Evolutionary conservation across 2,329 filamentous ascomycete genomes (phyloP).

Genomic region (Cordyceps militaris): DNA sequence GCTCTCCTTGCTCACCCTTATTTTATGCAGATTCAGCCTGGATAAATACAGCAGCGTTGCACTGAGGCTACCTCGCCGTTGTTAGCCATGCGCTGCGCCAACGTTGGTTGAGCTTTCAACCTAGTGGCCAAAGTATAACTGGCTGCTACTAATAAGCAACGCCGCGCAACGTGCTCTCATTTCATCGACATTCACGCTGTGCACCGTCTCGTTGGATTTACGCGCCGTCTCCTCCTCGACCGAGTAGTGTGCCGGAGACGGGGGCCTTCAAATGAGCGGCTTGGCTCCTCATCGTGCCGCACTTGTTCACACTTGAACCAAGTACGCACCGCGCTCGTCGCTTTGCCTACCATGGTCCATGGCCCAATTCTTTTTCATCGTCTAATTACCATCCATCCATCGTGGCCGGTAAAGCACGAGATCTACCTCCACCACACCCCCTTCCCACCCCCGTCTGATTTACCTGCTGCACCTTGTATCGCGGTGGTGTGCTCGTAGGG

Average conservation of each 20-base stretch:
- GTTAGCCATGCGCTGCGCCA: background rate
- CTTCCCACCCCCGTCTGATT: slow-evolving; percentile 11
- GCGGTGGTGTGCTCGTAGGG: slow-evolving; percentile 8
- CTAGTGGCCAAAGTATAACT: no score
- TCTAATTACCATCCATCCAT: slow-evolving; percentile 13
- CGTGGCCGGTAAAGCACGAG: slow-evolving; percentile 13
- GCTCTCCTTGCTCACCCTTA: background rate
- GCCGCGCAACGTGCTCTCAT: background rate
- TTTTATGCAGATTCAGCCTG: slow-evolving; percentile 8
- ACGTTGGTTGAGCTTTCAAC: background rate
- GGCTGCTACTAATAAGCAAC: background rate
- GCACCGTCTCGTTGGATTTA: background rate
- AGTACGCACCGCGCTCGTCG: background rate
- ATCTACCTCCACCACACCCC: slow-evolving; percentile 10
- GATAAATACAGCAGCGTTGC: slow-evolving; percentile 7
- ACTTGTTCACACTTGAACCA: background rate
- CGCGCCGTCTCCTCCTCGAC: background rate
- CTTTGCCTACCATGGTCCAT: background rate
- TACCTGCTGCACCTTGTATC: slow-evolving; percentile 1
- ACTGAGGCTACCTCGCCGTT: slow-evolving; percentile 4
- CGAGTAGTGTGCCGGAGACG: background rate
- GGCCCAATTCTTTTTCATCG: slow-evolving; percentile 7
- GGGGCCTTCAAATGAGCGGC: background rate
- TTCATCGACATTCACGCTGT: slow-evolving; percentile 3
- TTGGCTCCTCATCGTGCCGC: background rate